Evolutionary conservation across 2,329 filamentous ascomycete species (phyloP), one percentile per base, ranked within the genome.

Genomic region (Zymoseptoria passerinii): DNA sequence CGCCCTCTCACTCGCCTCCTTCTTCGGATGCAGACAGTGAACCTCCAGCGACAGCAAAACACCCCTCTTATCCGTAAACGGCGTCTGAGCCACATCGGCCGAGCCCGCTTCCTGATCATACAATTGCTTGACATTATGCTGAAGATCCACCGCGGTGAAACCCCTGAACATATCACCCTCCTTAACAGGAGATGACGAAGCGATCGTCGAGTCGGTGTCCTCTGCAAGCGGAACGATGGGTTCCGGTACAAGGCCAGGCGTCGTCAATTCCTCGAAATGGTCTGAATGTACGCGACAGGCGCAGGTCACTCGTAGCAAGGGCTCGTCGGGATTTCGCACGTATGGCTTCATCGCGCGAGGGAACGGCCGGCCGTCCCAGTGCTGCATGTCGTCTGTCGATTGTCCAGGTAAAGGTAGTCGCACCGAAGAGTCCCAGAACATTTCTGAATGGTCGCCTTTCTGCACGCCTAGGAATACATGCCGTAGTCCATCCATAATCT

Each of bases 401-500:
- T n/a, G 23, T 8, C 20, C 23, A 2, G 23, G 50, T 23, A 52
- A 13, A n/a, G 35, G 3, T 16, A 44, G 35, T 44, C 35, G 35
- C 35, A 44, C 35, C 35, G 35, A 16, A 44, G 35, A 44, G 35
- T 44, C 35, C 35, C 35, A 44, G 35, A 44, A 44, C 4, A 44
- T 16, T 16, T 13, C 7, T 13, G 35, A 44, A 16, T 44, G 10
- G 35, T 44, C 35, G 35, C 35, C 40, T 50, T 13, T 54, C 53
- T 7, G 20, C 28, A 40, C 40, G 20, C 40, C 35, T 16, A 44
- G 54, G 60, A 63, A 72, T 23, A 67, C 64, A 50, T 65, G 57
- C 13, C 68, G 57, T 13, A 72, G 59, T 4, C 69, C 65, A 52
- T 68, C 65, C 16, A 71, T 63, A 20, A 71, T 49, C 53, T 72